Evolutionary conservation across 139 green algal genomes (phyloP), one percentile per base, ranked within the genome.

Genomic region (Chlorella sp.): DNA sequence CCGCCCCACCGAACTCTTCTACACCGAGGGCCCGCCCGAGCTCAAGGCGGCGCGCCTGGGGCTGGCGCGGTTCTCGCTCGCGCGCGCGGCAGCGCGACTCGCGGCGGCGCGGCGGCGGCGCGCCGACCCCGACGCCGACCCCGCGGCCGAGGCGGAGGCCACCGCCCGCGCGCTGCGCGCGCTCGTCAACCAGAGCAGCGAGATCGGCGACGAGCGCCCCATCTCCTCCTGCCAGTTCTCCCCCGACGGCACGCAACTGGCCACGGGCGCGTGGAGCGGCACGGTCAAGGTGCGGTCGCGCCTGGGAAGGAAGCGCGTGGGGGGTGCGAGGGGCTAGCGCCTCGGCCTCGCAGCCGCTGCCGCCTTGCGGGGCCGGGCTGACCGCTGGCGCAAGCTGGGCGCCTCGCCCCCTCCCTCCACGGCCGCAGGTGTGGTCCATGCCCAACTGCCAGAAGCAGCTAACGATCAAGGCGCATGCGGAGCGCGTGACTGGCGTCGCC

Each of bases 141-240:
- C 65, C 35, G 29, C 64, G 4, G 74, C 40, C 2, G 55, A 27
- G 53, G 69, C 27, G 38, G 38, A 27, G 41, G 69, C 41, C 17
- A 53, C 69, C 0, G 69, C 51, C 38, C 69, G 69, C 31, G 53
- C 65, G 69, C 69, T 64, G 35, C 61, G 61, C 33, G 38, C 36
- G 9, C 50, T 83, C 17, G 41, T 67, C 1, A 62, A 69, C 79
- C 84, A 69, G 77, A 87, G 77, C 69, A 92, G 79, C 14, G 93
- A 98, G 82, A 78, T 98, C 14, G 95, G 88, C 0, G 94, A 98
- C 67, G 91, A 94, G n/a, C 86, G 95, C 29, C 95, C 94, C 27
- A 81, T 98, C 11, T 77, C 77, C 14, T 79, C 79, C 33, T 97
- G 91, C 78, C 53, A 70, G 11, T 95, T 98, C 71, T 91, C 88